Percentiles rank a stretch among this genome's conserved stretches.
phyloP scores from a whole-genome alignment of 1,284 basidiomycete genomes.

The Cutaneotrichosporon daszewskae region DNA sequence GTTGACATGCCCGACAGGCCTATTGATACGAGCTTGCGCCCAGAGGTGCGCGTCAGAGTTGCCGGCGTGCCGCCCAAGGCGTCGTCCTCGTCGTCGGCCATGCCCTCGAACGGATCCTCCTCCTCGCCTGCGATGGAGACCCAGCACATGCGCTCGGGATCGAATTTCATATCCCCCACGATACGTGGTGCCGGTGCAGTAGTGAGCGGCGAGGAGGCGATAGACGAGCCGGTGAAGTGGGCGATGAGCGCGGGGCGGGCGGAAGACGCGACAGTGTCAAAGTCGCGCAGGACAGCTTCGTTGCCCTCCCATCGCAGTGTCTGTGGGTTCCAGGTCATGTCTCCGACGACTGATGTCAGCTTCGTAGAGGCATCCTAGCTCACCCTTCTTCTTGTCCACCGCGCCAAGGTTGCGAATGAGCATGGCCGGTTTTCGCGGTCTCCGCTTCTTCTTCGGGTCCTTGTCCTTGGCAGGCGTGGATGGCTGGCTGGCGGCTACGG shows the following conservation, averaged over 20 bases:
- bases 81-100: conserved; percentile 79
- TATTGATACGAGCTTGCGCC: conserved; percentile 26
- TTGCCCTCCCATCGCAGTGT: conserved; percentile 94
- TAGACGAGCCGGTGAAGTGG: conserved; percentile 73
- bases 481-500: not conserved
- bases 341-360: conserved; percentile 68
- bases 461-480: conserved; percentile 39
- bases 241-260: conserved; percentile 92
- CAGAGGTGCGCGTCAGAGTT: conserved; percentile 55
- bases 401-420: conserved; percentile 80
- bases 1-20: conserved; percentile 9
- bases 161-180: conserved; percentile 96
- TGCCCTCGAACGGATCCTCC: conserved; percentile 82
- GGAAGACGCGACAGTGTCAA: conserved; percentile 76
- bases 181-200: conserved; percentile 52
- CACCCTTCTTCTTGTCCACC: conserved; percentile 62
- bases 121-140: conserved; percentile 86
- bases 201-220: conserved; percentile 26
- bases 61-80: conserved; percentile 55
- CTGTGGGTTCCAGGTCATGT: conserved; percentile 93
- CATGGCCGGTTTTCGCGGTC: conserved; percentile 59
- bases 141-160: conserved; percentile 91
- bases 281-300: conserved; percentile 79
- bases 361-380: too few species aligned
- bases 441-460: conserved; percentile 34